phyloP scores from a whole-genome alignment of 2,329 filamentous ascomycete genomes.

The Dactylella cylindrospora region DNA sequence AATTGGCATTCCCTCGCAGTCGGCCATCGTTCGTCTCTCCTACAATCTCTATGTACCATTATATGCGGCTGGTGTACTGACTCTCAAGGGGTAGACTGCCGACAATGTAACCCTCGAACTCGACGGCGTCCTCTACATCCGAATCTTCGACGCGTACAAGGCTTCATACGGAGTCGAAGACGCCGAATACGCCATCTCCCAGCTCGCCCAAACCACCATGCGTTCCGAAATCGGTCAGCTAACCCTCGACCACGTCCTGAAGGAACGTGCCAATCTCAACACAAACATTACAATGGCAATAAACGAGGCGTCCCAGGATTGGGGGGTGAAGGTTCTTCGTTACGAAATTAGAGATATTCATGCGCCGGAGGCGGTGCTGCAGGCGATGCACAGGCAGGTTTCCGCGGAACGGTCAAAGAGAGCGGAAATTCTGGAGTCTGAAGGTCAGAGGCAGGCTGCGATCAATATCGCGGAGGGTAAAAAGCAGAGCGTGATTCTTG shows the following conservation, averaged over 20 bases:
- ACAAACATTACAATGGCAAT: slow-evolving; percentile 98
- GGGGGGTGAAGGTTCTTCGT: slow-evolving; percentile 92
- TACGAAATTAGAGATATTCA: slow-evolving; percentile 99
- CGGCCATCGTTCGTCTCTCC: slow-evolving; percentile 70
- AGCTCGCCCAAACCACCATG: slow-evolving; percentile 98
- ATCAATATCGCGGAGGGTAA: slow-evolving; percentile 98
- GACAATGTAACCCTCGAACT: slow-evolving; percentile 97
- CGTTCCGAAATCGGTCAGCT: slow-evolving; percentile 96
- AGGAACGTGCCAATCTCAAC: slow-evolving; percentile 94
- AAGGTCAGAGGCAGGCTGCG: slow-evolving; percentile 92
- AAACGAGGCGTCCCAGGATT: slow-evolving; percentile 94
- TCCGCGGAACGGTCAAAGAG: slow-evolving; percentile 96
- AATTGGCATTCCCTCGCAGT: slow-evolving; percentile 95
- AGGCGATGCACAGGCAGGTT: slow-evolving; percentile 97
- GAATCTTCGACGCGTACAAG: slow-evolving; percentile 97
- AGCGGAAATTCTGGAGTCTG: slow-evolving; percentile 94
- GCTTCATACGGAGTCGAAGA: slow-evolving; percentile 98
- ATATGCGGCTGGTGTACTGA: neutral
- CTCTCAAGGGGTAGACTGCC: slow-evolving; percentile 73
- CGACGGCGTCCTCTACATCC: slow-evolving; percentile 91
- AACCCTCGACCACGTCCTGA: slow-evolving; percentile 93
- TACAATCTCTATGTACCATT: neutral
- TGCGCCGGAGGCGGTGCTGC: slow-evolving; percentile 86
- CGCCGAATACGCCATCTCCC: slow-evolving; percentile 96
- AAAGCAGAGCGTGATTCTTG: slow-evolving; percentile 95